Base-by-base conservation (phyloP, 2,329 filamentous ascomycete genomes). In the Ceratocystis huliohia region DNA sequence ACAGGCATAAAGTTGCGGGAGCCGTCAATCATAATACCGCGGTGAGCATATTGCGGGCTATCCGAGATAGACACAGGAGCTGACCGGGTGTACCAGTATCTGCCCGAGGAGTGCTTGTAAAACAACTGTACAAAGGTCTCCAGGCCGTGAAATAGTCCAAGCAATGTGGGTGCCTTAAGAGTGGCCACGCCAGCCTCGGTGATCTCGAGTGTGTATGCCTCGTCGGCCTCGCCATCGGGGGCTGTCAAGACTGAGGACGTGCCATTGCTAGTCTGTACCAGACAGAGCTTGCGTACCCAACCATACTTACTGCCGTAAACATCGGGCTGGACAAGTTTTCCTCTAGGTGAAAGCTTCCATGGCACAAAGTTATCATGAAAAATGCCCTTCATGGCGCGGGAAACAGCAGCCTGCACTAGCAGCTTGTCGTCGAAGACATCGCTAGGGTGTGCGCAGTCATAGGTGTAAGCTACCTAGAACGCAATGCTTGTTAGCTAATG, bases 51-150 rank as follows among this genome's bases (percentile, higher is more conserved):
- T 72, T 83, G 82, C 33, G 91, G 91, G 65, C 79, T 76, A 74
- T 96, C 91, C n/a, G 76, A 75, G 71, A 96, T 89, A 0, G 77
- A 74, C 2, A 95, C 80, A 0, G 91, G 91, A 1, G 87, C 88
- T 46, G 84, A 75, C 0, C 81, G 81, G 1, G 87, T 91, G 77
- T 96, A 96, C 77, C 81, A 78, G 63, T 71, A 74, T 5, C 74
- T 74, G 30, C 81, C 82, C 2, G 78, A 72, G 48, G 85, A 85
- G 75, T 90, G 86, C 73, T 84, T 74, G 76, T 85, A 93, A 77
- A 94, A 94, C 17, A 95, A 82, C 77, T 95, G 90, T 0, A 82
- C 81, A 72, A 94, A 90, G 1, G 88, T 87, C 70, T 88, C 86
- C 25, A 95, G 79, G n/a, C 82, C 90, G 69, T 84, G 84, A 20